Base-by-base conservation (phyloP, 2,329 filamentous ascomycete genomes). In the Capronia coronata region DNA sequence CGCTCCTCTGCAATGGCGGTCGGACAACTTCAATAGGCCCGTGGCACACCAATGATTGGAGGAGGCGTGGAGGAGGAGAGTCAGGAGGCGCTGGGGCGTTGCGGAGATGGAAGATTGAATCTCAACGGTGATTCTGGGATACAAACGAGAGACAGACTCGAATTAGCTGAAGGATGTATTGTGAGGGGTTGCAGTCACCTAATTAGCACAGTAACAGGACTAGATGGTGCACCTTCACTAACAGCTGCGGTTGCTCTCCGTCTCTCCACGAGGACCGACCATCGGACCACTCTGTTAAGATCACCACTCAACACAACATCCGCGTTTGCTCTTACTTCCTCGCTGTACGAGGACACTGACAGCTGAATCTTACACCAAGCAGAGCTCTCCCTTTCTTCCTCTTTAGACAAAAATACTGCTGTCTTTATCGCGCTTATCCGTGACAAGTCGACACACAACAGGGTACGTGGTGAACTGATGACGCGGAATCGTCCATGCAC, bases 1-100 rank as follows among this genome's bases (percentile, higher is more conserved):
- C 5, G 32, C 32, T 35, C 14, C 32, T n/a, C 32, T n/a, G 40
- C 27, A 23, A 29, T 43, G 40, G 23, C 5, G 10, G 23, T 5
- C 23, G 23, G 23, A 5, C 23, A 27, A 10, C 23, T 27, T 27
- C 23, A 27, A 27, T 10, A 27, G 23, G 23, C 5, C 23, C 23
- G 23, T 27, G 23, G 23, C 27, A 43, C 19, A n/a, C 2, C n/a
- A 29, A 34, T 34, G 41, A 43, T 43, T 43, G 41, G 41, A 14
- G 9, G 1, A 32, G 9, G 13, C 6, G n/a, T n/a, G 13, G 19
- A 43, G 14, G 29, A 19, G 13, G 10, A 32, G 32, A 16, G 23
- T n/a, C 23, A 6, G 3, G n/a, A 23, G 41, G 27, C n/a, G 42
- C 14, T 44, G 18, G 9, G 29, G 29, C 18, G 42, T 8, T 44